These are phyloP conservation scores for Diaporthe citriasiana DNA, from an alignment of 2,329 filamentous ascomycete species.

Conservation along the genomic window DNA sequence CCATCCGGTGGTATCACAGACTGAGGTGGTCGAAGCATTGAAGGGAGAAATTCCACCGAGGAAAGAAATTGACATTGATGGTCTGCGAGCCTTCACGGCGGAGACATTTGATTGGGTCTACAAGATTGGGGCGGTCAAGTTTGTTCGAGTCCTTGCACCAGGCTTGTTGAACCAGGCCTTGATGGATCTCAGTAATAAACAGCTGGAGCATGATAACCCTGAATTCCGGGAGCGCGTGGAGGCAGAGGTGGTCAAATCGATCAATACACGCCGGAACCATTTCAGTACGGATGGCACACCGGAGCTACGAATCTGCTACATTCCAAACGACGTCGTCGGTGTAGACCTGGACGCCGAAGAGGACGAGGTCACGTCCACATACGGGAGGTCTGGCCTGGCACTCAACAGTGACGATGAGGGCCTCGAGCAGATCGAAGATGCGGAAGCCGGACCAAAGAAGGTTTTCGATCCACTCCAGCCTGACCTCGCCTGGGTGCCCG, in stretches of 20 bases:
- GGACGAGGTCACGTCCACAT: constrained; percentile 61
- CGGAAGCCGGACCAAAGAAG: constrained; percentile 52
- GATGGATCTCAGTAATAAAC: constrained; percentile 48
- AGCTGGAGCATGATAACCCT: constrained; percentile 46
- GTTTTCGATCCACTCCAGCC: constrained; percentile 75
- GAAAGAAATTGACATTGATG: constrained; percentile 72
- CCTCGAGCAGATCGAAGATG: constrained; percentile 53
- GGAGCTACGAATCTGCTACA: constrained; percentile 84
- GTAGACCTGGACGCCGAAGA: constrained; percentile 82
- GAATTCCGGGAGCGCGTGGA: constrained; percentile 60
- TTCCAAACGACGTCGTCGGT: constrained; percentile 81
- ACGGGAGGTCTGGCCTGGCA: constrained; percentile 67
- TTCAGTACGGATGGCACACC: constrained; percentile 80
- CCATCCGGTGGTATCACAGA: constrained; percentile 83
- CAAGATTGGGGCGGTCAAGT: constrained; percentile 83
- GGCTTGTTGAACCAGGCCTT: constrained; percentile 77
- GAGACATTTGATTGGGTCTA: constrained; percentile 91
- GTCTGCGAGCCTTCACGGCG: constrained; percentile 79
- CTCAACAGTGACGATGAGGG: constrained; percentile 78
- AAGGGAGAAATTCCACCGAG: constrained; percentile 71
- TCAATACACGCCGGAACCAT: constrained; percentile 79
- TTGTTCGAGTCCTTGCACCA: constrained; percentile 84
- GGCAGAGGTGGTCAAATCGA: constrained; percentile 69
- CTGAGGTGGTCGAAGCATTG: constrained; percentile 68
- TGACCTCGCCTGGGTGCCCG: constrained; percentile 78